Conservation (phyloP, 441 rosid species). For the Francoa sonchifolia region DNA sequence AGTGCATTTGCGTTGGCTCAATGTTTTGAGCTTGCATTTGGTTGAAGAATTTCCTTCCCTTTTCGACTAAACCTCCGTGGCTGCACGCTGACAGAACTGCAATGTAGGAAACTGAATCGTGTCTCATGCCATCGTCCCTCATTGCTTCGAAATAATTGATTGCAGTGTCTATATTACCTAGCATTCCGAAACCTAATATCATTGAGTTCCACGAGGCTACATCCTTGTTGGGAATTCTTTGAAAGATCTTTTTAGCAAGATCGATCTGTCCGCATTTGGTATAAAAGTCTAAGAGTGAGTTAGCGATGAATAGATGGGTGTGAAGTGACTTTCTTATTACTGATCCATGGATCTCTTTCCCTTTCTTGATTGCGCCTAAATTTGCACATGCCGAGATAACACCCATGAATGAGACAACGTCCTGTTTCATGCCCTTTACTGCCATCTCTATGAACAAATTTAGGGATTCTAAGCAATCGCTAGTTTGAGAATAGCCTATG, state of each 20-base stretch:
- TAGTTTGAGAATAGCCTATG: constrained; percentile 55
- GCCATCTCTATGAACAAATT: constrained; percentile 44
- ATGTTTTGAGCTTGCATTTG: constrained; percentile 47
- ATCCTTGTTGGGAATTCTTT: constrained; percentile 43
- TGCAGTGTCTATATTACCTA: constrained; percentile 55
- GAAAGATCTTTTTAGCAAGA: constrained; percentile 40
- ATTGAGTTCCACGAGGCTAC: constrained; percentile 62
- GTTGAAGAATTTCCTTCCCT: constrained; percentile 69
- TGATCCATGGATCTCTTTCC: too few species aligned
- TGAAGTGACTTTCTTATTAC: too few species aligned
- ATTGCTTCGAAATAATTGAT: constrained; percentile 34
- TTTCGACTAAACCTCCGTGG: constrained; percentile 53
- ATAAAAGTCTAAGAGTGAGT: constrained; percentile 70
- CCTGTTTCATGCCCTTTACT: too few species aligned
- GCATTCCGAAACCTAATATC: constrained; percentile 77
- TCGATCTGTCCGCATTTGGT: constrained; percentile 70
- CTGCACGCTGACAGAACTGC: constrained; percentile 57
- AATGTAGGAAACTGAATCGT: constrained; percentile 49
- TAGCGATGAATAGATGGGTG: too few species aligned
- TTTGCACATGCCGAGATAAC: too few species aligned
- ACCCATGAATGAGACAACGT: too few species aligned
- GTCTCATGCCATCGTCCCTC: constrained; percentile 31
- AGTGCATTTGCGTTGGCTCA: constrained; percentile 54
- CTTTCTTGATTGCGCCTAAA: too few species aligned
- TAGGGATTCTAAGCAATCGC: too few species aligned